phyloP scores from a whole-genome alignment of 208 protist species.

The Crithidia thermophila region DNA sequence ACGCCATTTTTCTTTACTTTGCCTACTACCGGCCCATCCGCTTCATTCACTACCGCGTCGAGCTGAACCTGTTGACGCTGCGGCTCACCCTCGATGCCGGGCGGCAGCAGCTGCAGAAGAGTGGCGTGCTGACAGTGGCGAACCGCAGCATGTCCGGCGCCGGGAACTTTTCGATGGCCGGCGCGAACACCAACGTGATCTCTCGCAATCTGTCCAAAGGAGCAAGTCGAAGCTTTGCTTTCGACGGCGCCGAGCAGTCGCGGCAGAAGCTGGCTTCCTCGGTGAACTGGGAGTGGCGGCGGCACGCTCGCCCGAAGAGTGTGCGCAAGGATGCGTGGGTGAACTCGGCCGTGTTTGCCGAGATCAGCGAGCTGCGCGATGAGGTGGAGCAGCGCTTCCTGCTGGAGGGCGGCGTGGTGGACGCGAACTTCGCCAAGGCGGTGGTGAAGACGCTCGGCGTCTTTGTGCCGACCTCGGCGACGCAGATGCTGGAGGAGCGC shows the following conservation, averaged over 20 bases:
- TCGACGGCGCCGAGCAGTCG: conserved; percentile 5
- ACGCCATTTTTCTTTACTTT: conserved; percentile 70
- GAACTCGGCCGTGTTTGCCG: conserved; percentile 45
- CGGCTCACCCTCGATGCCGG: conserved; percentile 31
- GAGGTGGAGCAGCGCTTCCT: conserved; percentile 53
- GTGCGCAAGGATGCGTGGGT: conserved; percentile 53
- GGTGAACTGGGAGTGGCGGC: conserved; percentile 32
- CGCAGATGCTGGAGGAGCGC: not conserved
- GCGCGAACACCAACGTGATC: not conserved
- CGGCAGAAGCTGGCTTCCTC: conserved; percentile 15
- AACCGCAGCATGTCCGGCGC: conserved; percentile 10
- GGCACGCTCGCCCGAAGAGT: conserved; percentile 49
- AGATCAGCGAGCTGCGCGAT: conserved; percentile 48
- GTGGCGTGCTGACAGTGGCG: conserved; percentile 17
- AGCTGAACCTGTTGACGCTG: conserved; percentile 55
- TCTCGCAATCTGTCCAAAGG: not conserved
- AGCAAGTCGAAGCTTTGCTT: not conserved
- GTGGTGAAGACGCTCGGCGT: conserved; percentile 24
- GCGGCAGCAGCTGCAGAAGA: conserved; percentile 39
- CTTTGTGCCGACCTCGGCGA: conserved; percentile 3
- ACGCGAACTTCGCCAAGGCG: conserved; percentile 43
- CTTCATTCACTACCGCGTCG: conserved; percentile 66
- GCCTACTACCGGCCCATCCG: conserved; percentile 80
- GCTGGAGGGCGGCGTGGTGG: conserved; percentile 27
- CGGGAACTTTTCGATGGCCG: conserved; percentile 9